Evolutionary conservation across 1,284 basidiomycete genomes (phyloP).

Genomic region (Trichosporon inkin): DNA sequence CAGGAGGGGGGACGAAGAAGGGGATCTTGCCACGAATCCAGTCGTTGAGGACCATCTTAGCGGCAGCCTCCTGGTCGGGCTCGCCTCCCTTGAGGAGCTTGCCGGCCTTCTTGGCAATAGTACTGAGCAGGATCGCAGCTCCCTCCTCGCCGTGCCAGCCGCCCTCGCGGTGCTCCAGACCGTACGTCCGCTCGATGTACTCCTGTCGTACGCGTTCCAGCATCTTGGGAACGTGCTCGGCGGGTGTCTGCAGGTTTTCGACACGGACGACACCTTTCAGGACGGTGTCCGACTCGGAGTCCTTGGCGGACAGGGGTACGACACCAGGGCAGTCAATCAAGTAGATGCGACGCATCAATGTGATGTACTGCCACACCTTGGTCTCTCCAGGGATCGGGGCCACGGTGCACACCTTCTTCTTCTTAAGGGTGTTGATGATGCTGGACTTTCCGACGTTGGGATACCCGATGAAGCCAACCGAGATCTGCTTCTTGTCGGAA

Average conservation of each 20-base stretch:
- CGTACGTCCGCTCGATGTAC: conserved; percentile 89
- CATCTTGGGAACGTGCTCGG: conserved; percentile 85
- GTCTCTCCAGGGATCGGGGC: conserved; percentile 98
- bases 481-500: conserved; percentile 99
- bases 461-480: conserved; percentile 96
- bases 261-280: conserved; percentile 96
- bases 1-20: conserved; percentile 53
- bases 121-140: conserved; percentile 74
- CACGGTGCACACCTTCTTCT: conserved; percentile 94
- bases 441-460: conserved; percentile 97
- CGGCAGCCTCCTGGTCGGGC: conserved; percentile 84
- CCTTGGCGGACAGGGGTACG: conserved; percentile 85
- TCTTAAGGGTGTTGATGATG: conserved; percentile 98
- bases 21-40: conserved; percentile 87
- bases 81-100: conserved; percentile 91
- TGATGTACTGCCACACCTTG: conserved; percentile 99
- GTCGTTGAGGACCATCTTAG: conserved; percentile 93
- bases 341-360: conserved; percentile 91
- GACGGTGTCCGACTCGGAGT: conserved; percentile 87
- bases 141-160: conserved; percentile 55
- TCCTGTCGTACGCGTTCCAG: conserved; percentile 86
- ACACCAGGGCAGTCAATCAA: conserved; percentile 99
- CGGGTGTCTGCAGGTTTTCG: conserved; percentile 88
- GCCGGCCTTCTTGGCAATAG: conserved; percentile 85
- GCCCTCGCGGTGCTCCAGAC: conserved; percentile 57